A percentile compares a stretch with the other conserved stretches of the same genome.
Evolutionary conservation across 1,139 yeast genomes (phyloP).

Genomic region (Scheffersomyces illinoinensis): DNA sequence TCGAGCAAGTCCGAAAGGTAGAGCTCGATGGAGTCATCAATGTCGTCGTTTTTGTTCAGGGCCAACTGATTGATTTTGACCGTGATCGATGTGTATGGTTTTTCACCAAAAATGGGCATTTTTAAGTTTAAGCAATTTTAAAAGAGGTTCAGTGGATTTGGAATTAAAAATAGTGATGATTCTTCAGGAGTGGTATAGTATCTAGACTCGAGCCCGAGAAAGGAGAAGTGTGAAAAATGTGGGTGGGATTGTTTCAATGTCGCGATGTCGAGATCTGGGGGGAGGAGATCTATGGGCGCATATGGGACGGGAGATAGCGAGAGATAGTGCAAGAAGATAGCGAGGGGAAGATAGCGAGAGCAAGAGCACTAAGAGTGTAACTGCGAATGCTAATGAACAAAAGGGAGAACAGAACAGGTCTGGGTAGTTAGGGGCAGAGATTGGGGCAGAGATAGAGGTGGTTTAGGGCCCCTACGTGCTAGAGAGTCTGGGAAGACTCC

Average conservation of each 20-base stretch:
- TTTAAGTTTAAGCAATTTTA: background rate
- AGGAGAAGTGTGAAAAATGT: background rate
- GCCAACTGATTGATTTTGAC: conserved; percentile 50
- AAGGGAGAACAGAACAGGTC: too few relatives aligned
- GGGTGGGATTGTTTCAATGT: background rate
- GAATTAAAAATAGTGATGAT: background rate
- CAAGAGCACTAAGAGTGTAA: background rate
- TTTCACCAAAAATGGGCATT: conserved; percentile 51
- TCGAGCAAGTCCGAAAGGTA: conserved; percentile 39
- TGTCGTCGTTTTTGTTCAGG: conserved; percentile 33
- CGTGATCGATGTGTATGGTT: conserved; percentile 57
- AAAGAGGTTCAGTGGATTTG: background rate
- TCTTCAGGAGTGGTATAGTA: background rate
- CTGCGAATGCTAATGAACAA: too few relatives aligned
- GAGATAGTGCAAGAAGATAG: background rate
- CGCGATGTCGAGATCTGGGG: too few relatives aligned
- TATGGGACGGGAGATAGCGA: background rate
- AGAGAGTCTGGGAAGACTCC: background rate
- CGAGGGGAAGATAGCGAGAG: background rate
- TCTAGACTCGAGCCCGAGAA: background rate
- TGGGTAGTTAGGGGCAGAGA: background rate
- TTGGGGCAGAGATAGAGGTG: background rate
- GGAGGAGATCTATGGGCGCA: background rate
- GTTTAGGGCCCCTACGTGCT: background rate
- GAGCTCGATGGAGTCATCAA: conserved; percentile 31